Percentiles rank a stretch among this genome's conserved stretches.
Evolutionary conservation across 768 basidiomycete species (phyloP).

Genomic region (Suillus brevipes): DNA sequence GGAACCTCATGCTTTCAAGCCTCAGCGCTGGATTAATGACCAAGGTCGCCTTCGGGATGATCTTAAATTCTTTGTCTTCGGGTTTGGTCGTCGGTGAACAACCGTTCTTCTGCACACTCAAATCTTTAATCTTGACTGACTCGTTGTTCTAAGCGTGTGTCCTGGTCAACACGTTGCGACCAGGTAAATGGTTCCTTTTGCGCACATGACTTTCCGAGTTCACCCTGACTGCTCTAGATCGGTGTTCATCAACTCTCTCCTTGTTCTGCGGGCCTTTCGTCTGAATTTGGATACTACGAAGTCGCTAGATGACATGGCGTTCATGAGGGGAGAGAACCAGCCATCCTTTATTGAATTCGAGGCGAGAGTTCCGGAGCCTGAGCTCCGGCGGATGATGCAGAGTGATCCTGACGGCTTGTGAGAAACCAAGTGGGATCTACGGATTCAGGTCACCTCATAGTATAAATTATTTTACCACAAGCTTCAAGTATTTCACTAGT

Average conservation of each 20-base stretch:
- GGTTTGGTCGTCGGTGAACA: background rate
- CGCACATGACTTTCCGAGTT: background rate
- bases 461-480: background rate
- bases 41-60: background rate
- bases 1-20: background rate
- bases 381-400: background rate
- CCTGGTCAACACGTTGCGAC: background rate
- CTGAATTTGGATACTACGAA: background rate
- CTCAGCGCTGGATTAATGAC: background rate
- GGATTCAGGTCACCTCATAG: background rate
- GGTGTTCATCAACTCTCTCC: background rate
- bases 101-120: background rate
- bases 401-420: background rate
- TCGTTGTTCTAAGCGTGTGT: background rate
- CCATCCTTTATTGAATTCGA: background rate
- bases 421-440: background rate
- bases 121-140: background rate
- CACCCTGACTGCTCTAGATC: background rate
- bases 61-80: background rate
- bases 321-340: background rate
- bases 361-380: background rate
- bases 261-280: background rate
- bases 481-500: background rate
- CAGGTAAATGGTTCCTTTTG: background rate
- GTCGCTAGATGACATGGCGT: background rate